phyloP scores from a whole-genome alignment of 108 stramenopile genomes.

The Fistulifera solaris region DNA sequence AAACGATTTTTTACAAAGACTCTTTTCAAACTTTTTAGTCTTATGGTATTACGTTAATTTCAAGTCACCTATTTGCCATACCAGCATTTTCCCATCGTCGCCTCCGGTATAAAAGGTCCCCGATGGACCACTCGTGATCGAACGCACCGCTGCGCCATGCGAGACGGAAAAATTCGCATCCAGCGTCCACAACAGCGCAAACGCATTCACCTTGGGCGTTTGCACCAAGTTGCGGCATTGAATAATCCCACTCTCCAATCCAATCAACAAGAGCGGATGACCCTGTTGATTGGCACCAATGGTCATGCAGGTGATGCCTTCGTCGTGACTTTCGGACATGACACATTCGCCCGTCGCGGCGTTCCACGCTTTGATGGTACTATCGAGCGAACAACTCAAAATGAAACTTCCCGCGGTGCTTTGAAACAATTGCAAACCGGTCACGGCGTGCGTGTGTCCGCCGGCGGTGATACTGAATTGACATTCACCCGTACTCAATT shows the following conservation, averaged over 20 bases:
- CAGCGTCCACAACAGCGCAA: conserved; percentile 42
- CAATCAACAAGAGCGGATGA: conserved; percentile 52
- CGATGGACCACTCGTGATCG: conserved; percentile 50
- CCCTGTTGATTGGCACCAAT: conserved; percentile 40
- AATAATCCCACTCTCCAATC: conserved; percentile 64
- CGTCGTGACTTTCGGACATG: conserved; percentile 59
- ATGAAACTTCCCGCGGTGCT: conserved; percentile 52
- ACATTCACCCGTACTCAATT: conserved; percentile 37
- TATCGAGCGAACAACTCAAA: conserved; percentile 64
- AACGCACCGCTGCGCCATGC: conserved; percentile 62
- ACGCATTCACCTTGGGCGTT: conserved; percentile 55
- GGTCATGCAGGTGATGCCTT: conserved; percentile 67
- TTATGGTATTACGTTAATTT: conserved; percentile 32
- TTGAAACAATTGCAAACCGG: conserved; percentile 37
- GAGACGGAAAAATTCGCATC: conserved; percentile 32
- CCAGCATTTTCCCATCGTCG: conserved; percentile 69
- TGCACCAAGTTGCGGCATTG: conserved; percentile 65
- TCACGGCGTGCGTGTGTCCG: conserved; percentile 69
- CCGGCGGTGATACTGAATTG: conserved; percentile 37
- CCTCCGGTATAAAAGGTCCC: conserved; percentile 80
- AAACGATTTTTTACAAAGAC: too few relatives aligned
- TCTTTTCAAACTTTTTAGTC: too few relatives aligned
- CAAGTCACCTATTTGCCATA: conserved; percentile 78
- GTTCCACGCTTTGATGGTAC: conserved; percentile 80
- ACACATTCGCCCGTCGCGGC: conserved; percentile 70